Conservation (phyloP, 495 filamentous ascomycete genomes). For the Penicillium robsamsonii region DNA sequence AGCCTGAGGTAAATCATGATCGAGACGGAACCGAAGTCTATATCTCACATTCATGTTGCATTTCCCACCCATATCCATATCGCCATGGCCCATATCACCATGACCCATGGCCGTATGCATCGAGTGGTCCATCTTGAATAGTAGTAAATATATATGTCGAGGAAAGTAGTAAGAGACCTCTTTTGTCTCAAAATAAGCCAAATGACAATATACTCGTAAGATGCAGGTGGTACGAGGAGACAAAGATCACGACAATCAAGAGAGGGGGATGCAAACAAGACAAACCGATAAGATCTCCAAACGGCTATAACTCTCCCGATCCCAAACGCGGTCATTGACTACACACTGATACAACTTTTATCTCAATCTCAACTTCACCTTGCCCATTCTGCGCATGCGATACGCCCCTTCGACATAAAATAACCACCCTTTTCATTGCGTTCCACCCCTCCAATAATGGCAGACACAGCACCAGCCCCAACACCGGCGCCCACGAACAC, state of each 20-base stretch:
- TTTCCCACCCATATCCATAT: conserved; percentile 58
- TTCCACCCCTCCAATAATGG: conserved; percentile 35
- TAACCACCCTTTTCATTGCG: not conserved
- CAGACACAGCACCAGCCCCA: conserved; percentile 51
- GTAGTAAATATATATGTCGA: not conserved
- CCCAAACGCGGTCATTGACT: conserved; percentile 17
- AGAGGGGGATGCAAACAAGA: conserved; percentile 37
- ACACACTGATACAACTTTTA: not conserved
- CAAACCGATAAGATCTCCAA: conserved; percentile 42
- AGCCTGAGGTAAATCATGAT: conserved; percentile 3
- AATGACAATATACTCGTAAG: conserved; percentile 1
- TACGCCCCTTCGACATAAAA: not conserved
- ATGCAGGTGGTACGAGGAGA: conserved; percentile 1
- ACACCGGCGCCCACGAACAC: conserved; percentile 22
- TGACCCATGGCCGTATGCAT: conserved; percentile 50
- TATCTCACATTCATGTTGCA: conserved; percentile 84
- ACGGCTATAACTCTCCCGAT: conserved; percentile 11
- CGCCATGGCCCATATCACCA: conserved; percentile 45
- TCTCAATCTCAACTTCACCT: not conserved
- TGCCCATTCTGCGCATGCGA: not conserved
- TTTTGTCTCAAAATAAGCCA: not conserved
- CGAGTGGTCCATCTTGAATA: conserved; percentile 34
- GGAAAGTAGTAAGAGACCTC: not conserved
- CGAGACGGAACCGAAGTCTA: not conserved
- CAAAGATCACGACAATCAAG: conserved; percentile 15